A percentile compares a stretch with the other conserved stretches of the same genome.
phyloP scores from a whole-genome alignment of 2,329 filamentous ascomycete genomes.

The Paraphoma chrysanthemicola region DNA sequence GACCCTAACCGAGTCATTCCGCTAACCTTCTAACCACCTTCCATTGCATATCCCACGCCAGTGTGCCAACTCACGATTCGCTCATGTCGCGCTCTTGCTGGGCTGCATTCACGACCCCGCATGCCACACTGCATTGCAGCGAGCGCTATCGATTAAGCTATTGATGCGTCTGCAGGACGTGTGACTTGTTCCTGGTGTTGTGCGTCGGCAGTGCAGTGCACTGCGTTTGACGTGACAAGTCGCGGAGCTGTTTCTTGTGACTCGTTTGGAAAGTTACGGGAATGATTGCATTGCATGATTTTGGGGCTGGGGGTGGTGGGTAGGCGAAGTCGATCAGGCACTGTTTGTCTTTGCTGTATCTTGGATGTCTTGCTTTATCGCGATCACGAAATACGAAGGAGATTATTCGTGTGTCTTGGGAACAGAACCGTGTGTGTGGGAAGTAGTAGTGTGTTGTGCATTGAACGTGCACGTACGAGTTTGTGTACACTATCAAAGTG shows the following conservation, averaged over 20 bases:
- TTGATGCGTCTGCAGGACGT: constrained; percentile 21
- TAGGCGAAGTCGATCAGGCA: neutral
- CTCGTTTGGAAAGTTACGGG: constrained; percentile 2
- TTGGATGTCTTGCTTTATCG: too few relatives aligned
- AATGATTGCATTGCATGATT: constrained; percentile 1
- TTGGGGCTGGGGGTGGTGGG: neutral
- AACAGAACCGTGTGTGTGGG: too few relatives aligned
- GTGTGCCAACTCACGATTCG: neutral
- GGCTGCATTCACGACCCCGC: neutral
- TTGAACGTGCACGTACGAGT: too few relatives aligned
- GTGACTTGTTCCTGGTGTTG: constrained; percentile 18
- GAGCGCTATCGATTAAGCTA: constrained; percentile 22
- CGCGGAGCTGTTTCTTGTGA: too few relatives aligned
- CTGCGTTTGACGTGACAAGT: neutral
- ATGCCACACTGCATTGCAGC: neutral
- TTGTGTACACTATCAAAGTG: neutral
- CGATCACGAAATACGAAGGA: too few relatives aligned
- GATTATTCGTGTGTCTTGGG: too few relatives aligned
- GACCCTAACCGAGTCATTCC: constrained; percentile 29
- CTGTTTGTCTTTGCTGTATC: neutral
- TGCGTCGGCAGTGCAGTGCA: neutral
- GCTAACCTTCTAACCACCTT: constrained; percentile 24
- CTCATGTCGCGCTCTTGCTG: neutral
- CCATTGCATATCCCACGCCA: constrained; percentile 31
- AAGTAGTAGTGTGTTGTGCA: too few relatives aligned